Evolutionary conservation across 2,329 filamentous ascomycete species (phyloP), one percentile per base, ranked within the genome.

Genomic region (Geosmithia morbida): DNA sequence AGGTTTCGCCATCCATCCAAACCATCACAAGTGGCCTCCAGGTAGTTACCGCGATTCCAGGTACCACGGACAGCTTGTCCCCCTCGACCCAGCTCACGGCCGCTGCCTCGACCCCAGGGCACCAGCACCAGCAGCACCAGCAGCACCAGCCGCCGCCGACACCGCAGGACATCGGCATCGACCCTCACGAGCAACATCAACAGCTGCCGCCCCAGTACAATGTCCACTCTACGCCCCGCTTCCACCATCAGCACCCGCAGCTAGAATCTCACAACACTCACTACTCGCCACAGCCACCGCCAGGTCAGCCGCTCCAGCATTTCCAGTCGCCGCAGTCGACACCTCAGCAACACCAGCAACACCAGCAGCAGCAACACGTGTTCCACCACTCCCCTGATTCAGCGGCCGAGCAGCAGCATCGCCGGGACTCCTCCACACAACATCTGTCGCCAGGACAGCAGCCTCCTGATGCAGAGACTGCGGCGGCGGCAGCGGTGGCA

Each of bases 281-380:
- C 42, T 29, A 13, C 19, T 29, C 26, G 3, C 30, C 26, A 16
- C 44, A 33, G 26, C 44, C 20, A 7, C 37, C 37, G 19, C 39
- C 37, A 30, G 30, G 30, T n/a, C 46, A 7, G 11, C 44, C 37
- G 44, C n/a, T 11, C 10, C 45, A 41, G 13, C 45, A 41, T 10
- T 39, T 16, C 37, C 45, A 26, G 10, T 20, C 37, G 14, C 22
- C 14, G 10, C 30, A 37, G 29, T 33, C 22, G 14, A 26, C 20
- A 33, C 40, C 45, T 39, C 48, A 47, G 26, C 39, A 51, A 14
- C 43, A 45, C 17, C 48, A 47, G 40, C 45, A 47, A n/a, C n/a
- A 19, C 13, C 48, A 47, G 26, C 39, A 51, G n/a, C 43, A 45
- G 19, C 48, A 47, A 42, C 45, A 47, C 16, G 44, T 47, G 20